These are phyloP conservation scores for Calonectria pteridis DNA, from an alignment of 2,329 filamentous ascomycete genomes.

Conservation along the genomic window DNA sequence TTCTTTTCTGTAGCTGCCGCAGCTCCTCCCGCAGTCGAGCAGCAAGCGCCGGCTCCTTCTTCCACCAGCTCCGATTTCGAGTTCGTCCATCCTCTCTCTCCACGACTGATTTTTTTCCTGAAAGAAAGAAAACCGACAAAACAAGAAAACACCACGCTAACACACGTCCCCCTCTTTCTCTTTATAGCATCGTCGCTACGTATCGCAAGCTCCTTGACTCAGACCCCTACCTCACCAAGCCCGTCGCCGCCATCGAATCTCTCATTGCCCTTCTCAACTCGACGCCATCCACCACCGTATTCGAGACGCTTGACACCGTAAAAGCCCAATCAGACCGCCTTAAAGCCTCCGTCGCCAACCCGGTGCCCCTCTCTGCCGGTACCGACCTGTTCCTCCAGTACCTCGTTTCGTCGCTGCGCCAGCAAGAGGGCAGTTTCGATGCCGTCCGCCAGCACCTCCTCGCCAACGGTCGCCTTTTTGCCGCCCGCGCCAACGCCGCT, in stretches of 20 bases:
- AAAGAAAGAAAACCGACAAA: background rate
- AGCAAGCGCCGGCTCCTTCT: slow-evolving; percentile 33
- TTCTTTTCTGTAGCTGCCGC: background rate
- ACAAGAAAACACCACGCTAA: background rate
- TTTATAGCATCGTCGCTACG: slow-evolving; percentile 64
- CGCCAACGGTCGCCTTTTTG: slow-evolving; percentile 88
- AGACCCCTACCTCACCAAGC: slow-evolving; percentile 92
- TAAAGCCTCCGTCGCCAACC: slow-evolving; percentile 84
- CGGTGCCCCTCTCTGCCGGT: slow-evolving; percentile 91
- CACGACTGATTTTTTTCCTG: background rate
- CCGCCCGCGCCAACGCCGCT: slow-evolving; percentile 85
- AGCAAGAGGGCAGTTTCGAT: slow-evolving; percentile 74
- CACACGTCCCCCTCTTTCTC: background rate
- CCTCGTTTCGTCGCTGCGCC: slow-evolving; percentile 80
- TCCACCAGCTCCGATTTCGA: slow-evolving; percentile 40
- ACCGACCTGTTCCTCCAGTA: slow-evolving; percentile 97
- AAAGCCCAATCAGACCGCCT: slow-evolving; percentile 82
- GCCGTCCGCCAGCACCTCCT: slow-evolving; percentile 86
- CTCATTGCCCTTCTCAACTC: slow-evolving; percentile 88
- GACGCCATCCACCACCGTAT: slow-evolving; percentile 86
- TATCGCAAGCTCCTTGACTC: slow-evolving; percentile 67
- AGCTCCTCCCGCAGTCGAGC: slow-evolving; percentile 36
- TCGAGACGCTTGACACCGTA: slow-evolving; percentile 91
- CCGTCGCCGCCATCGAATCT: slow-evolving; percentile 92
- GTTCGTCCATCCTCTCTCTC: slow-evolving; percentile 30